phyloP scores from a whole-genome alignment of 805 yeast species.

The Jamesozyma gamospora region DNA sequence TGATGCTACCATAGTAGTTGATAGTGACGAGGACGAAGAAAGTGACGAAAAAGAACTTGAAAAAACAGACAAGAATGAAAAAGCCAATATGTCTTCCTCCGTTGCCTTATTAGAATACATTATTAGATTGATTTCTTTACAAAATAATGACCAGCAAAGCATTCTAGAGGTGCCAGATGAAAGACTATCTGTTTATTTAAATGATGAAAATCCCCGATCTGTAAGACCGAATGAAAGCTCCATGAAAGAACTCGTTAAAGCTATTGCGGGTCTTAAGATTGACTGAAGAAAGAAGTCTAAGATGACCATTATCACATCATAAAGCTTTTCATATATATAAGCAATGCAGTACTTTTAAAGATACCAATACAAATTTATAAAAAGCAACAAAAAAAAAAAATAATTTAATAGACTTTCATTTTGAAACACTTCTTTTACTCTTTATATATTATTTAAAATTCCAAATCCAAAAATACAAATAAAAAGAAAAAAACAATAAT shows the following conservation, averaged over 20 bases:
- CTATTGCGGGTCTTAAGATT: constrained; percentile 2
- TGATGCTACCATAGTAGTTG: constrained; percentile 14
- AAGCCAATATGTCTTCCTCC: constrained; percentile 25
- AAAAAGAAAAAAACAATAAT: too few species aligned
- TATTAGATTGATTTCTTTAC: constrained; percentile 48
- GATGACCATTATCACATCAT: too few species aligned
- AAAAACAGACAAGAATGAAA: constrained; percentile 4
- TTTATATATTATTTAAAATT: too few species aligned
- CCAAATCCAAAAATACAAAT: too few species aligned
- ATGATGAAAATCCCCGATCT: constrained; percentile 38
- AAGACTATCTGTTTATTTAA: constrained; percentile 47
- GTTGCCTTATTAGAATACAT: constrained; percentile 56
- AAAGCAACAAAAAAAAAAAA: too few species aligned
- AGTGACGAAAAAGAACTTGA: constrained; percentile 14
- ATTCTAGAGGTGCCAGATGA: constrained; percentile 55
- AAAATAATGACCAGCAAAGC: constrained; percentile 46
- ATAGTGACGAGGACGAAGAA: constrained; percentile 24
- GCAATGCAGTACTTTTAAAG: too few species aligned
- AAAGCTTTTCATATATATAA: too few species aligned
- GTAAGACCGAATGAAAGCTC: constrained; percentile 1
- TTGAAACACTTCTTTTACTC: too few species aligned
- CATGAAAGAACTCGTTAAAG: constrained; percentile 4
- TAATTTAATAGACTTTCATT: too few species aligned
- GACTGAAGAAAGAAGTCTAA: too few species aligned
- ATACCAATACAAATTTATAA: too few species aligned